A percentile compares a stretch with the other conserved stretches of the same genome.
Evolutionary conservation across 1,139 yeast species (phyloP).

Genomic region (Geotrichum fermentans): DNA sequence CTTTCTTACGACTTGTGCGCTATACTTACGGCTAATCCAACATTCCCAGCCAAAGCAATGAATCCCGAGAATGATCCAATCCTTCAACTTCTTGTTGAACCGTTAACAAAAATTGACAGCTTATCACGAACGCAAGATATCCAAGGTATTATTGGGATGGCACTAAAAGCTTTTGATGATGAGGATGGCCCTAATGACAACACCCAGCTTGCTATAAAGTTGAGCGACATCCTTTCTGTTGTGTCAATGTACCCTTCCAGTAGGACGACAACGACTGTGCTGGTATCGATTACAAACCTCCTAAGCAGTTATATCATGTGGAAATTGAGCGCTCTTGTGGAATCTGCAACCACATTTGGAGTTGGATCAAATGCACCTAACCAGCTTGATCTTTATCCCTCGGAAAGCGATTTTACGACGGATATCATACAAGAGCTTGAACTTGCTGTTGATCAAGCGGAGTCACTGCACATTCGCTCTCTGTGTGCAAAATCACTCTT

Average conservation of each 20-base stretch:
- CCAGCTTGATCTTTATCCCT: conserved; percentile 14
- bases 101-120: conserved; percentile 22
- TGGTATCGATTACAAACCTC: conserved; percentile 20
- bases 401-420: conserved; percentile 8
- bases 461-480: conserved; percentile 15
- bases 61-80: conserved; percentile 16
- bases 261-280: conserved; percentile 9
- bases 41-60: not conserved
- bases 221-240: conserved; percentile 15
- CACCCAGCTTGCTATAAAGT: conserved; percentile 6
- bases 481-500: conserved; percentile 18
- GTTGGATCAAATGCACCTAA: conserved; percentile 3
- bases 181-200: conserved; percentile 14
- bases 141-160: conserved; percentile 21
- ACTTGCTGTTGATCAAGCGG: conserved; percentile 15
- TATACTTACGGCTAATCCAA: conserved; percentile 11
- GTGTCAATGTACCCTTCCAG: conserved; percentile 9
- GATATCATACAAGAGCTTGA: conserved; percentile 19
- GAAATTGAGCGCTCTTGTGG: conserved; percentile 24
- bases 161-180: conserved; percentile 18
- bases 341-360: conserved; percentile 9
- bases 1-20: conserved; percentile 23
- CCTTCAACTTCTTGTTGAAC: conserved; percentile 19
- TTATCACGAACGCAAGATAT: conserved; percentile 24
- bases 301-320: conserved; percentile 27